phyloP scores from a whole-genome alignment of 768 basidiomycete genomes.

The Stropharia rugosoannulata region DNA sequence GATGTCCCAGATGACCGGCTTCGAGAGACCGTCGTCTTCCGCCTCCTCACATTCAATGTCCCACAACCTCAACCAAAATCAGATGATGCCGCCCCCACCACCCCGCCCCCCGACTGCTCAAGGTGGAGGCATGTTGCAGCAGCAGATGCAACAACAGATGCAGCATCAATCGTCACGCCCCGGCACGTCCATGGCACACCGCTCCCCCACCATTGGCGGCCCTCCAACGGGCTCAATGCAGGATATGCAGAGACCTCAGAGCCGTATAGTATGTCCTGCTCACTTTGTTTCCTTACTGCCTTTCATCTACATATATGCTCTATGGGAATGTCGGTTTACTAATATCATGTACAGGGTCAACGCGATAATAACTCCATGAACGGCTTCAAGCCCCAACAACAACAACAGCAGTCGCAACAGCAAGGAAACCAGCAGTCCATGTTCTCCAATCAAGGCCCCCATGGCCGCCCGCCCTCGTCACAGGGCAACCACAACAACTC shows the following conservation, averaged over 20 bases:
- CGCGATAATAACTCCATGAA: constrained; percentile 11
- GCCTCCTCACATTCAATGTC: constrained; percentile 21
- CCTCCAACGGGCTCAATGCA: constrained; percentile 12
- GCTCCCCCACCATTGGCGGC: constrained; percentile 27
- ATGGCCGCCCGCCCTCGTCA: not conserved
- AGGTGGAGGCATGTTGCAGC: constrained; percentile 7
- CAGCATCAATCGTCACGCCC: constrained; percentile 22
- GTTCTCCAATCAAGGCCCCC: constrained; percentile 4
- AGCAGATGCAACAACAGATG: constrained; percentile 8
- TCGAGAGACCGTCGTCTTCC: constrained; percentile 23
- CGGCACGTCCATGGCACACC: constrained; percentile 28
- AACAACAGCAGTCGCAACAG: not conserved
- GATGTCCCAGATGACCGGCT: constrained; percentile 14
- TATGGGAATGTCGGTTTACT: not conserved
- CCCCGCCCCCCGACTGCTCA: constrained; percentile 25
- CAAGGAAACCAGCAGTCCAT: not conserved
- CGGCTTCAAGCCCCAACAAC: constrained; percentile 14
- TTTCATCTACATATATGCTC: not conserved
- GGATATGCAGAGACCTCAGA: constrained; percentile 19
- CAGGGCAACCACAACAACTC: not conserved
- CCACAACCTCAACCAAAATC: constrained; percentile 14
- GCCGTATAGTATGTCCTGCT: constrained; percentile 16
- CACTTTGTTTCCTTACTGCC: not conserved
- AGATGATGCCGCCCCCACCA: constrained; percentile 32
- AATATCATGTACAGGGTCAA: constrained; percentile 12